phyloP scores from a whole-genome alignment of 306 rosid species.

The Vigna hirtella region DNA sequence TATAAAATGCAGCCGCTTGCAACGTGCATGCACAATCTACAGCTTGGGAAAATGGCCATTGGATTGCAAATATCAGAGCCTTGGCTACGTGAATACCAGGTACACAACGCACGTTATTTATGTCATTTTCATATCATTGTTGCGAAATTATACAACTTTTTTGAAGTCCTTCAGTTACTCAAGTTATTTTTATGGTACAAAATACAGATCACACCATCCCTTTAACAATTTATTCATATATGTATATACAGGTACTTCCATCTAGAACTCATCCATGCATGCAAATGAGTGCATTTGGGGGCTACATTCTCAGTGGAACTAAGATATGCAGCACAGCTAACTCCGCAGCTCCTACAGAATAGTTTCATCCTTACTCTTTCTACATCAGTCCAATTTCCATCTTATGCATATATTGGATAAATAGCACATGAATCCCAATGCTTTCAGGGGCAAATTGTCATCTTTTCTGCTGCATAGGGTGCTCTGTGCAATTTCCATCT shows the following conservation, averaged over 20 bases:
- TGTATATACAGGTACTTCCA: conserved; percentile 80
- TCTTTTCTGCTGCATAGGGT: conserved; percentile 57
- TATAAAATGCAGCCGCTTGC: conserved; percentile 77
- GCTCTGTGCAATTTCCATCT: conserved; percentile 72
- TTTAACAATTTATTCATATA: conserved; percentile 33
- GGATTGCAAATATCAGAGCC: conserved; percentile 97
- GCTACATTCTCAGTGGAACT: conserved; percentile 92
- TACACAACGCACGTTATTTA: conserved; percentile 36
- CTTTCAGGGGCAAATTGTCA: conserved; percentile 57
- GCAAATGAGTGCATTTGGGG: conserved; percentile 95
- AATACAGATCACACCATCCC: neutral
- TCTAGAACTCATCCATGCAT: conserved; percentile 92
- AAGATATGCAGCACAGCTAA: conserved; percentile 61
- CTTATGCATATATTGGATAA: conserved; percentile 64
- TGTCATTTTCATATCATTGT: neutral
- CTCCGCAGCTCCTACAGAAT: conserved; percentile 3
- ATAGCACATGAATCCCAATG: conserved; percentile 60
- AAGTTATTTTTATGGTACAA: neutral
- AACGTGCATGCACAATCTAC: conserved; percentile 91
- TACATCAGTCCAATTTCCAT: conserved; percentile 77
- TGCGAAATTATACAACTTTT: conserved; percentile 12
- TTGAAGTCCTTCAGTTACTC: neutral
- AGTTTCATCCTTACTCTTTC: conserved; percentile 69
- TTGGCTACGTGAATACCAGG: conserved; percentile 99
- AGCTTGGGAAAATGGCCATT: conserved; percentile 84